Conservation (phyloP, 169 alveolate genomes). For the Perkinsus olseni region DNA sequence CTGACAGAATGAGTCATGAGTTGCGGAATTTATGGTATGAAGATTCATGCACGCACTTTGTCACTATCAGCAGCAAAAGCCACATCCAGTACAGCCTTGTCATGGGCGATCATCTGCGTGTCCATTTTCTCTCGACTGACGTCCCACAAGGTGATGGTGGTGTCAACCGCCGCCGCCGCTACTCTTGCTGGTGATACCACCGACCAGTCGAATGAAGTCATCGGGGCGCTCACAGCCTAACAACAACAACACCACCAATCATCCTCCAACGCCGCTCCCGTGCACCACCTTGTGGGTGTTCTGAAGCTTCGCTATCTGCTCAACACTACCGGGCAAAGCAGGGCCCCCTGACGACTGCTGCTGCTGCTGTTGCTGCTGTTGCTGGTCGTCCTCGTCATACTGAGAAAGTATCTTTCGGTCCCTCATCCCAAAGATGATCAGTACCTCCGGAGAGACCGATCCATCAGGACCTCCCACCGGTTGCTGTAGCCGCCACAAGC, state of each 20-base stretch:
- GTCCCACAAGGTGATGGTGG: slow-evolving; percentile 84
- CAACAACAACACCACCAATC: not conserved
- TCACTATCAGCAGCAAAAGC: slow-evolving; percentile 43
- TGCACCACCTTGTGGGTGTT: not conserved
- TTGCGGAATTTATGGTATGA: not conserved
- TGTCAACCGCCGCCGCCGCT: slow-evolving; percentile 48
- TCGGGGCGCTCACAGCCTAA: slow-evolving; percentile 40
- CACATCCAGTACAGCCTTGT: slow-evolving; percentile 79
- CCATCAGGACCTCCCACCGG: not conserved
- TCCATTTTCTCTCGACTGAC: slow-evolving; percentile 57
- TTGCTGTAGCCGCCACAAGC: not conserved
- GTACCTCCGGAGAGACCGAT: not conserved
- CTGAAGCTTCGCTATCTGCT: not conserved
- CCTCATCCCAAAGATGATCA: not conserved
- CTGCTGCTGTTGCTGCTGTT: not conserved
- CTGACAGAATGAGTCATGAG: not conserved
- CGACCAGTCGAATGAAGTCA: slow-evolving; percentile 78
- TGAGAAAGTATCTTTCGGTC: not conserved
- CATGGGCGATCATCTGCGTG: slow-evolving; percentile 80
- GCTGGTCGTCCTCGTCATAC: not conserved
- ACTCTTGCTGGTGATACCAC: slow-evolving; percentile 36
- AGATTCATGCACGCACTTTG: not conserved
- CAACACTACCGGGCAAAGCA: not conserved
- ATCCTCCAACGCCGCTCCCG: not conserved
- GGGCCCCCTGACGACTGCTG: not conserved